Conservation (phyloP, 352 stramenopile species). For the Blastocystis sp. region DNA sequence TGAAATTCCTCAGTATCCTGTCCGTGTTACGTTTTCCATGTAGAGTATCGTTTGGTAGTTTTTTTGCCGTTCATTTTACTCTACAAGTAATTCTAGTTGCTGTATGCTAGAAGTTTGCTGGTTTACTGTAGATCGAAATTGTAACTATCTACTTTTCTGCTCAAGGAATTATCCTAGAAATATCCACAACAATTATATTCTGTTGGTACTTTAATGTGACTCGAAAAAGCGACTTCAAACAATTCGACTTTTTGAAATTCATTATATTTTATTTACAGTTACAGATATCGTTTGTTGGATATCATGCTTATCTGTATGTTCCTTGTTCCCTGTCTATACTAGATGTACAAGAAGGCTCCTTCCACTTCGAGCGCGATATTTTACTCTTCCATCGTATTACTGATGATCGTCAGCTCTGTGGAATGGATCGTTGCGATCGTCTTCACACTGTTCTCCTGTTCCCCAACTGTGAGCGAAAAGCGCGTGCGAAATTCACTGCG, state of each 20-base stretch:
- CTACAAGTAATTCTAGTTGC: not conserved
- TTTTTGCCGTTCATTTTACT: not conserved
- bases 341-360: not conserved
- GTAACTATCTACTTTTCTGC: not conserved
- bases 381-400: not conserved
- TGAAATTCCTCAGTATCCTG: not conserved
- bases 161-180: slow-evolving; percentile 19
- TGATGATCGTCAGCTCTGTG: not conserved
- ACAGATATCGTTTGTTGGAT: not conserved
- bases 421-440: not conserved
- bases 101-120: not conserved
- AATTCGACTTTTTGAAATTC: slow-evolving; percentile 19
- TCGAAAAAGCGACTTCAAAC: not conserved
- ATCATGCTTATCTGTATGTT: not conserved
- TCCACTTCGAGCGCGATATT: not conserved
- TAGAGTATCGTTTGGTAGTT: slow-evolving; percentile 11
- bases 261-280: not conserved
- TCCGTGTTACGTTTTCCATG: not conserved
- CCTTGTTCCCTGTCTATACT: not conserved
- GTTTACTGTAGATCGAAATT: not conserved
- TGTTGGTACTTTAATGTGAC: not conserved
- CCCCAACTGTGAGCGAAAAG: not conserved
- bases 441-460: not conserved
- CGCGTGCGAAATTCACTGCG: not conserved
- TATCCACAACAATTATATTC: not conserved